These are phyloP conservation scores for Botrytis fragariae DNA, from an alignment of 2,329 filamentous ascomycete genomes.

Conservation along the genomic window DNA sequence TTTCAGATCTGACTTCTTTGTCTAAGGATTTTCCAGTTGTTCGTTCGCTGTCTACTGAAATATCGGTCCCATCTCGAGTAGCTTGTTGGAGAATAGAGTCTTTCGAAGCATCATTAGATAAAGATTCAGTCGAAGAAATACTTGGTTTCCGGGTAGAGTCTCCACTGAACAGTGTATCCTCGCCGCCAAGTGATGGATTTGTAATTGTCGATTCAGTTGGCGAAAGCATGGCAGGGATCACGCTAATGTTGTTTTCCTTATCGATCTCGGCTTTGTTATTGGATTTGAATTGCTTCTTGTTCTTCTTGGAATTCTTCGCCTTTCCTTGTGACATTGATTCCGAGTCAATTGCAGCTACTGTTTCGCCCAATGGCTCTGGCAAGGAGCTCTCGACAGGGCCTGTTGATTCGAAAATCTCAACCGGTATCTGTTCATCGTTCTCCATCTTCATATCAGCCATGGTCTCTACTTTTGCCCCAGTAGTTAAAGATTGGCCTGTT, in stretches of 20 bases:
- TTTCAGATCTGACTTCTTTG: not conserved
- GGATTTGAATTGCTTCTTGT: constrained; percentile 18
- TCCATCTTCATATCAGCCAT: not conserved
- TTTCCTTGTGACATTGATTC: constrained; percentile 8
- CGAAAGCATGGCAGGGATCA: not conserved
- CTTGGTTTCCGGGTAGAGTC: constrained; percentile 23
- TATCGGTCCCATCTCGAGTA: not conserved
- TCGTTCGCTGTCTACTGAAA: not conserved
- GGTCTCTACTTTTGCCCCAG: not conserved
- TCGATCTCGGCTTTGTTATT: not conserved
- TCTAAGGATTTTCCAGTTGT: not conserved
- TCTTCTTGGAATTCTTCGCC: constrained; percentile 13
- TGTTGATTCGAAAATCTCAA: not conserved
- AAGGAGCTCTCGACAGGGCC: not conserved
- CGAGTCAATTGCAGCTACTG: not conserved
- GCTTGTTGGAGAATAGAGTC: not conserved
- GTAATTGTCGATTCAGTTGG: constrained; percentile 1
- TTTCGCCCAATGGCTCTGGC: not conserved
- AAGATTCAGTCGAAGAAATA: not conserved
- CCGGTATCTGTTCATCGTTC: not conserved
- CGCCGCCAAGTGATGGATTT: constrained; percentile 1
- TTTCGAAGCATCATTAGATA: not conserved
- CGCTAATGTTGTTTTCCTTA: not conserved
- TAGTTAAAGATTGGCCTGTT: not conserved
- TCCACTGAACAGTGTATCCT: constrained; percentile 22